Conservation (phyloP, 1,139 yeast genomes). For the Suhomyces taliae region DNA sequence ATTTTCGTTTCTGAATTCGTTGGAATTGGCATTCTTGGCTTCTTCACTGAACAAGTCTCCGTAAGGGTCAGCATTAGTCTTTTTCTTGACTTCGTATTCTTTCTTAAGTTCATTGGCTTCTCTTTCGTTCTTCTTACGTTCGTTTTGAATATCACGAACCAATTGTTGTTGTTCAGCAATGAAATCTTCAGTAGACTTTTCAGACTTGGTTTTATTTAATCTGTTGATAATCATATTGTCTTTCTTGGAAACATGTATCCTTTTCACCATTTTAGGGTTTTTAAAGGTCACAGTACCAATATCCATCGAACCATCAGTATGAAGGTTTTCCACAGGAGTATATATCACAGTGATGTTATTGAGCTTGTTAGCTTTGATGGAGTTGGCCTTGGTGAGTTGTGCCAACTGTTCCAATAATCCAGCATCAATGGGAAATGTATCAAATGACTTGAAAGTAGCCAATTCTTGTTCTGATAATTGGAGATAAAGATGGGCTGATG, state of each 20-base stretch:
- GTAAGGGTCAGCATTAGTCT: conserved; percentile 49
- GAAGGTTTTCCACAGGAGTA: conserved; percentile 75
- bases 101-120: conserved; percentile 24
- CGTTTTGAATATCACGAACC: conserved; percentile 35
- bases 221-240: conserved; percentile 66
- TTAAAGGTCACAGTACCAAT: conserved; percentile 81
- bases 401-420: conserved; percentile 60
- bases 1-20: conserved; percentile 56
- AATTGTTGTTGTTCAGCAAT: conserved; percentile 47
- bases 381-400: conserved; percentile 77
- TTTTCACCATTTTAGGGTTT: conserved; percentile 53
- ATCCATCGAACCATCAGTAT: conserved; percentile 73
- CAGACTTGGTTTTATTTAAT: conserved; percentile 62
- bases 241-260: conserved; percentile 55
- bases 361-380: conserved; percentile 75
- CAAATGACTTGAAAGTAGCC: conserved; percentile 26
- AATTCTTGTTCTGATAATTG: conserved; percentile 49
- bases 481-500: conserved; percentile 81
- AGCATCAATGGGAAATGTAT: conserved; percentile 46
- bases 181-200: conserved; percentile 46
- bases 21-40: conserved; percentile 46
- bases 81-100: conserved; percentile 27
- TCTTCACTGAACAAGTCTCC: conserved; percentile 58
- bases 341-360: conserved; percentile 69
- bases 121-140: conserved; percentile 34